Conservation (phyloP, 164 flowering plant genomes). For the Magnolia changhungtana region DNA sequence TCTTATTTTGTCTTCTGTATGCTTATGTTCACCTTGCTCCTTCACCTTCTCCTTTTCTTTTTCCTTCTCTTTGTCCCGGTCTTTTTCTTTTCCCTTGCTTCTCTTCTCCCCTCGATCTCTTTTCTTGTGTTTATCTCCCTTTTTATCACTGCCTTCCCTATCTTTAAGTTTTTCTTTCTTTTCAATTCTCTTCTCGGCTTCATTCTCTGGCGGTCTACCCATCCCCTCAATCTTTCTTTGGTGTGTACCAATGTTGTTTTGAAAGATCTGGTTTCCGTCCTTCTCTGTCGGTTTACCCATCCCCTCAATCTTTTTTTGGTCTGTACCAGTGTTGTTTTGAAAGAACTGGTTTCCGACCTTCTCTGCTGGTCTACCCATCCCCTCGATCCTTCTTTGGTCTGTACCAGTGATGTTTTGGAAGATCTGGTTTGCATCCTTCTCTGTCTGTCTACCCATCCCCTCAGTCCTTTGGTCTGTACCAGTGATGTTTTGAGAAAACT, state of each 20-base stretch:
- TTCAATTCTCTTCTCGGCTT: constrained; percentile 17
- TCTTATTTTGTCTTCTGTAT: constrained; percentile 27
- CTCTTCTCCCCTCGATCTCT: constrained; percentile 31
- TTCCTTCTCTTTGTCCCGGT: constrained; percentile 40
- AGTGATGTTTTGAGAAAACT: constrained; percentile 18
- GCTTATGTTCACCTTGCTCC: constrained; percentile 29
- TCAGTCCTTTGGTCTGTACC: constrained; percentile 30
- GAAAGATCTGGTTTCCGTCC: constrained; percentile 29
- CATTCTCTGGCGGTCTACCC: constrained; percentile 19
- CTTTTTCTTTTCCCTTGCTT: constrained; percentile 35
- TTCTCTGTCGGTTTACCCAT: constrained; percentile 18
- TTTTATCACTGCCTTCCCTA: constrained; percentile 31
- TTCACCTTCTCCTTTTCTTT: constrained; percentile 41
- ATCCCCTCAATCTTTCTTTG: constrained; percentile 29
- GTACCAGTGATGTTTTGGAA: constrained; percentile 19
- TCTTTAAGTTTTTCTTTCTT: constrained; percentile 31
- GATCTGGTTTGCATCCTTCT: constrained; percentile 19
- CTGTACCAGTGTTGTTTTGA: constrained; percentile 20
- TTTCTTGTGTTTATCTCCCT: constrained; percentile 26
- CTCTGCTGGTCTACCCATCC: constrained; percentile 19
- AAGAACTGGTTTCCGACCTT: constrained; percentile 19
- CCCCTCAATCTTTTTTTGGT: constrained; percentile 29
- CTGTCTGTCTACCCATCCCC: constrained; percentile 1
- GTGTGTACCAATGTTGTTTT: constrained; percentile 25
- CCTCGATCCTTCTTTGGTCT: constrained; percentile 29